A percentile compares a stretch with the other conserved stretches of the same genome.
Evolutionary conservation across 345 rosid genomes (phyloP).

Genomic region (Populus simonii): DNA sequence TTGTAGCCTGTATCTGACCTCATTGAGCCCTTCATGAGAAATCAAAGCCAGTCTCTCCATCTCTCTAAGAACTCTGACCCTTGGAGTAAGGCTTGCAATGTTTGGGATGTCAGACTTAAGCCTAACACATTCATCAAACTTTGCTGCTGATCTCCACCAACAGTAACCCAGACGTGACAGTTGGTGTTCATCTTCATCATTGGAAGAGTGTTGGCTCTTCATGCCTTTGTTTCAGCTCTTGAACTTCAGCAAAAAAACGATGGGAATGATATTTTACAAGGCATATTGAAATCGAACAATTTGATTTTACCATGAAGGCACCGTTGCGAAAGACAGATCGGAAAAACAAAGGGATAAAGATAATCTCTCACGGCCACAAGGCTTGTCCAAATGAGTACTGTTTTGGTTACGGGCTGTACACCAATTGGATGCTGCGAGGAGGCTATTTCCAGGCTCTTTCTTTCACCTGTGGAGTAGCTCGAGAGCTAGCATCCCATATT

Average conservation of each 20-base stretch:
- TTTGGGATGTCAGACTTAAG: constrained; percentile 31
- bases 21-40: constrained; percentile 49
- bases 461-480: neutral
- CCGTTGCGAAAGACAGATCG: neutral
- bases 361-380: neutral
- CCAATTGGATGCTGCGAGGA: neutral
- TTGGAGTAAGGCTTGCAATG: constrained; percentile 39
- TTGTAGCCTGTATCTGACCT: constrained; percentile 51
- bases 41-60: constrained; percentile 53
- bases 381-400: neutral
- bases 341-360: neutral
- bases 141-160: constrained; percentile 56
- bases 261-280: neutral
- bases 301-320: neutral
- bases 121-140: constrained; percentile 39
- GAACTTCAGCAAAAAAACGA: neutral
- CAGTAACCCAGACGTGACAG: constrained; percentile 20
- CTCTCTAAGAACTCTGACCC: constrained; percentile 45
- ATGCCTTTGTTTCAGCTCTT: constrained; percentile 9
- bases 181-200: constrained; percentile 33
- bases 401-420: constrained; percentile 1
- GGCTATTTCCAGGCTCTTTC: constrained; percentile 33
- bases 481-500: neutral
- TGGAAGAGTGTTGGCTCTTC: constrained; percentile 36
- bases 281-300: neutral